Conservation (phyloP, 163 green algal genomes). For the Scenedesmus sp. region DNA sequence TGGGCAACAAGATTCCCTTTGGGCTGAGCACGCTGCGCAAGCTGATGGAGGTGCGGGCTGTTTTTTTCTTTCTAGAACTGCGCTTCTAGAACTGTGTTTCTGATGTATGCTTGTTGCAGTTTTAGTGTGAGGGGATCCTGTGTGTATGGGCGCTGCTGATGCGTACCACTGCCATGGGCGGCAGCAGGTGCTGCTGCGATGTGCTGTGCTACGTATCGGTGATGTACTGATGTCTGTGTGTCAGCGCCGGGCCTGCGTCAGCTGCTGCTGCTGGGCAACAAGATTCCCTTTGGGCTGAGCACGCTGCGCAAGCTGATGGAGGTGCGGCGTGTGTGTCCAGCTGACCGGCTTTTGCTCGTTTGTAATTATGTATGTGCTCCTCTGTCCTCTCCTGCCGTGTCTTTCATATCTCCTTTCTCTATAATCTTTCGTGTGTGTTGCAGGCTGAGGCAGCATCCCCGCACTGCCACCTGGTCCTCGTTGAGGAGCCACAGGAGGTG, state of each 20-base stretch:
- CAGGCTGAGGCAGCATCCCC: conserved; percentile 40
- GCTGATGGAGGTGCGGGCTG: conserved; percentile 35
- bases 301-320: conserved; percentile 45
- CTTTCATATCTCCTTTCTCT: no score
- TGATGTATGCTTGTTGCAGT: no score
- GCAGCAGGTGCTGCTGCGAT: background rate
- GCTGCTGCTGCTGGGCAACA: conserved; percentile 53
- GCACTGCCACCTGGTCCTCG: conserved; percentile 38
- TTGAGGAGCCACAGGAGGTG: conserved; percentile 37
- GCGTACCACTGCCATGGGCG: background rate
- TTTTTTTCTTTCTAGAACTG: no score
- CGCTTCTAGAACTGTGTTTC: no score
- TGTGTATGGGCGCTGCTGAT: no score
- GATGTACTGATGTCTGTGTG: background rate
- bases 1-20: conserved; percentile 56
- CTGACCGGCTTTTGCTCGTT: background rate
- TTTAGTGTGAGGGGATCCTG: no score
- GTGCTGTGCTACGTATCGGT: background rate
- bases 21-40: conserved; percentile 25
- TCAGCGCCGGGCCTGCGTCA: conserved; percentile 22
- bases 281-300: conserved; percentile 41
- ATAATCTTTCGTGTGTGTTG: no score
- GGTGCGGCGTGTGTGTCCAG: background rate
- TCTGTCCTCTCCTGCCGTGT: background rate
- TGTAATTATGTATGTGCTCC: background rate